Evolutionary conservation across 306 rosid species (phyloP), one percentile per base, ranked within the genome.

Genomic region (Cyamopsis tetragonoloba): DNA sequence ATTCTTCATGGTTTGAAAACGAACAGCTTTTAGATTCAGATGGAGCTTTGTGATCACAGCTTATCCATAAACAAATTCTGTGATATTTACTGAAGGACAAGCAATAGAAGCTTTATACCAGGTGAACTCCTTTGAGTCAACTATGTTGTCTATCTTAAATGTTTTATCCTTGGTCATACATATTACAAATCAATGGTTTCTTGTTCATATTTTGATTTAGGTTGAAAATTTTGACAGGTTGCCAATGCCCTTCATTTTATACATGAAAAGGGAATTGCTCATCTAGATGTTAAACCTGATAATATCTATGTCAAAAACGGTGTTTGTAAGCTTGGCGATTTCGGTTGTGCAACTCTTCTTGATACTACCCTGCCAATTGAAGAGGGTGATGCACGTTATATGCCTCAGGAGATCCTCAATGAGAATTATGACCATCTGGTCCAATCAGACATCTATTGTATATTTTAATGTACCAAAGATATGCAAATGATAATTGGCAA

Each of bases 311-410:
- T 77, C 1, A 89, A 87, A 65, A 73, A 73, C 68, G 93, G 91
- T 57, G 76, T 87, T 49, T 89, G 79, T 81, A 87, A 89, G 85
- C 91, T 89, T 75, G 96, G 96, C n/a, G 96, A 87, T 75, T 89
- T 87, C 76, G 95, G 96, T 47, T 89, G 95, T 59, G 87, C 91
- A 69, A 84, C 91, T 30, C 88, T 77, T 28, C 70, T 77, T 60
- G 95, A 87, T 26, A 81, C 62, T 24, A 87, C 87, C 86, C 82
- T 89, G 60, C 87, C 83, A 24, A 79, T 89, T 70, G 96, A 85
- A 62, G 96, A 87, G 80, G 96, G 96, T 20, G 96, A 89, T 81
- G 96, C 96, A 15, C 96, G 83, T 41, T 89, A 85, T 50, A 87
- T 85, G 96, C 93, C 96, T 7, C 88, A 68, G 50, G 96, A 89